phyloP scores from a whole-genome alignment of 495 filamentous ascomycete species.

The Apiosordaria backusii region DNA sequence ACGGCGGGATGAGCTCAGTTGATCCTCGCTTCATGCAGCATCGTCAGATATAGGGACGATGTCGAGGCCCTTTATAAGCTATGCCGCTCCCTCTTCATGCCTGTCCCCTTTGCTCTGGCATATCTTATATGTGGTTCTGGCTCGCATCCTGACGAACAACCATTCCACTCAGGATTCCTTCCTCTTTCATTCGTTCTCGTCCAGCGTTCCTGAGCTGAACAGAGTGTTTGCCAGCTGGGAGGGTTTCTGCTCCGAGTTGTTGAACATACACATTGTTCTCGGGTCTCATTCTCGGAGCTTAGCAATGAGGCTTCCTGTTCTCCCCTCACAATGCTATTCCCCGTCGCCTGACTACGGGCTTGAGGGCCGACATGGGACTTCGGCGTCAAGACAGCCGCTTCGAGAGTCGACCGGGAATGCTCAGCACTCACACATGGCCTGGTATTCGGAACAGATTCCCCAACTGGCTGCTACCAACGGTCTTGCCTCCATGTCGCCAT shows the following conservation, averaged over 20 bases:
- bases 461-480: conserved; percentile 20
- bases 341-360: conserved; percentile 18
- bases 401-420: conserved; percentile 49
- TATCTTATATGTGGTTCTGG: conserved; percentile 36
- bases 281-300: conserved; percentile 25
- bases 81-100: conserved; percentile 20
- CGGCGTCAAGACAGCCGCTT: conserved; percentile 42
- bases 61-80: conserved; percentile 25
- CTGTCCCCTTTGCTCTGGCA: conserved; percentile 16
- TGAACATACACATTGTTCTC: conserved; percentile 10
- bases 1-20: conserved; percentile 10
- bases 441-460: conserved; percentile 35
- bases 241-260: conserved; percentile 4
- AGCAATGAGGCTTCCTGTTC: conserved; percentile 24
- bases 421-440: conserved; percentile 40
- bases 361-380: conserved; percentile 22
- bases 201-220: conserved; percentile 15
- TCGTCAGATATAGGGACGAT: conserved; percentile 5
- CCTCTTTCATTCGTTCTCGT: conserved; percentile 47
- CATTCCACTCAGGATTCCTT: conserved; percentile 52
- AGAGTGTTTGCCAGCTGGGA: conserved; percentile 9
- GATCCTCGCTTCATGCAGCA: conserved; percentile 15
- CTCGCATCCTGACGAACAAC: conserved; percentile 29
- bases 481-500: conserved; percentile 28
- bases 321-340: conserved; percentile 31